These are phyloP conservation scores for Candida sojae DNA, from an alignment of 1,139 yeast species.

Conservation along the genomic window DNA sequence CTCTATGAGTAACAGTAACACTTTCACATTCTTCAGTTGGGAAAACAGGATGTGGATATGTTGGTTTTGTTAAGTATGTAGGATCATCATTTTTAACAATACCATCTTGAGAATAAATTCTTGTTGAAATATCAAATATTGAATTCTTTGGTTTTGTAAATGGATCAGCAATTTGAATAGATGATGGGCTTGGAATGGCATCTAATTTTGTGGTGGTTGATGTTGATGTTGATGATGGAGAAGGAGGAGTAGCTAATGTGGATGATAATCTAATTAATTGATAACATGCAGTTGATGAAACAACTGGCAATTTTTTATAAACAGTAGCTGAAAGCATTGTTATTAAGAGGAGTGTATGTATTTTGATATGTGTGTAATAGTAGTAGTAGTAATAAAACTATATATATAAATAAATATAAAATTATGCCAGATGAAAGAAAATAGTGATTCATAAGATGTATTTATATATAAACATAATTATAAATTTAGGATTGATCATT, in stretches of 20 bases:
- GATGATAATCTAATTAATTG: slow-evolving; percentile 4
- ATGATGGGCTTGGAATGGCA: background rate
- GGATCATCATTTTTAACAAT: slow-evolving; percentile 27
- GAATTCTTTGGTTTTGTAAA: background rate
- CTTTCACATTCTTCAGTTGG: slow-evolving; percentile 46
- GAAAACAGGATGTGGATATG: slow-evolving; percentile 61
- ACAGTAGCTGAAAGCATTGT: slow-evolving; percentile 1
- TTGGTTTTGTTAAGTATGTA: slow-evolving; percentile 41
- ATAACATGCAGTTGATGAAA: background rate
- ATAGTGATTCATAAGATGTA: too few species aligned
- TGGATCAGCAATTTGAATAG: background rate
- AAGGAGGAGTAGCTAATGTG: slow-evolving; percentile 1
- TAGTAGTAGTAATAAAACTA: too few species aligned
- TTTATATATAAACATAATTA: too few species aligned
- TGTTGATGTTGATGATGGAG: background rate
- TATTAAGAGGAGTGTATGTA: too few species aligned
- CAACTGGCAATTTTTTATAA: slow-evolving; percentile 1
- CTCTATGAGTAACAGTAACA: slow-evolving; percentile 54
- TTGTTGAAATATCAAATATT: slow-evolving; percentile 28
- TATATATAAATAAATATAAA: background rate
- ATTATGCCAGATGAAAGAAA: background rate
- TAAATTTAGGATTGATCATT: too few species aligned
- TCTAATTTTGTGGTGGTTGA: too few species aligned
- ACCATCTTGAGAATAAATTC: slow-evolving; percentile 24
- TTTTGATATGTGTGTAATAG: too few species aligned